Conservation (phyloP, 1,139 yeast species). For the Lodderomyces theae region DNA sequence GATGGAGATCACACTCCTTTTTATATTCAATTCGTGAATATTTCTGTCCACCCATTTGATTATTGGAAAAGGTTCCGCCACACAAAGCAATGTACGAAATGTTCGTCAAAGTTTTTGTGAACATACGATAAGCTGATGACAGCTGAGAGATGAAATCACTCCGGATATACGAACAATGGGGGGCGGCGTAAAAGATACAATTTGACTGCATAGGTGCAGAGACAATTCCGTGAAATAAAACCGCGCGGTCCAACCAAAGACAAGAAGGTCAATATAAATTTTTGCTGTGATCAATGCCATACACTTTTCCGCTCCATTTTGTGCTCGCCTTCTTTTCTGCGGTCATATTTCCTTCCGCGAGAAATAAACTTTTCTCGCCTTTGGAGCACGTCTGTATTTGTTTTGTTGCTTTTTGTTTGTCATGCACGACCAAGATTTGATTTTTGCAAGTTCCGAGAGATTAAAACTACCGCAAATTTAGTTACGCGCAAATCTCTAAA, state of each 20-base stretch:
- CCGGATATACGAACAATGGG: background rate
- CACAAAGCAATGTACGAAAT: background rate
- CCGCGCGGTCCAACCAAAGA: background rate
- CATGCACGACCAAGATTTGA: too few species aligned
- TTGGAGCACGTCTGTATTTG: too few species aligned
- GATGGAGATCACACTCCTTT: too few species aligned
- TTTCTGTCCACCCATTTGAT: too few species aligned
- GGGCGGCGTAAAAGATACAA: background rate
- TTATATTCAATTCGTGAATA: too few species aligned
- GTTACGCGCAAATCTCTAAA: too few species aligned
- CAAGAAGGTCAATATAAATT: background rate
- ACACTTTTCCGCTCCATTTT: slow-evolving; percentile 1
- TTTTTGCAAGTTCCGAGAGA: too few species aligned
- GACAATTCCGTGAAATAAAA: background rate
- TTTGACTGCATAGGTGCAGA: background rate
- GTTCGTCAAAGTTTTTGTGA: background rate
- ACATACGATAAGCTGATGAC: background rate
- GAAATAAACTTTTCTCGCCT: background rate
- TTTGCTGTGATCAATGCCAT: background rate
- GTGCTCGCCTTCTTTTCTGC: background rate
- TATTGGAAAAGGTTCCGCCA: background rate
- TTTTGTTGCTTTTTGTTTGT: background rate
- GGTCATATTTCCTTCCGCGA: background rate
- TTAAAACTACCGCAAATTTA: too few species aligned
- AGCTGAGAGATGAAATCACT: background rate